Base-by-base conservation (phyloP, 331 rosid species). In the Dryas integrifolia region DNA sequence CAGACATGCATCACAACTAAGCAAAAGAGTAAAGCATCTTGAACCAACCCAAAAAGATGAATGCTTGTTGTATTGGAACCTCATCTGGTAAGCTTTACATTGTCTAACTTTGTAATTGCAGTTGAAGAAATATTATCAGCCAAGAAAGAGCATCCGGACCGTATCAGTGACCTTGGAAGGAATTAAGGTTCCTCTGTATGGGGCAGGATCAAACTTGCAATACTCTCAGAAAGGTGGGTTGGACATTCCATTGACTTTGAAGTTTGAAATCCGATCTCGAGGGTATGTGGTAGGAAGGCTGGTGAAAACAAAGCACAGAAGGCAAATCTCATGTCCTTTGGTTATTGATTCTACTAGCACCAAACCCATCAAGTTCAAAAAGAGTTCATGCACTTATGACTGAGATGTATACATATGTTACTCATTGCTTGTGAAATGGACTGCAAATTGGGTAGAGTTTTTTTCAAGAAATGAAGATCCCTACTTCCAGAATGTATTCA, bases 81-180 rank as follows among this genome's bases (percentile, higher is more conserved):
- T 43, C 41, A 18, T 62, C 49, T n/a, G 49, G 41, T 14, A 67
- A 50, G 30, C 64, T 43, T 75, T 13, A 11, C 39, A 12, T 15
- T 65, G 45, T 39, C 49, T 16, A 40, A 16, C 49, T 74, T 40
- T 72, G 49, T 71, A 48, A 9, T 64, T 81, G 82, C 87, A 95
- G 97, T 78, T 89, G 77, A 88, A 82, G 85, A 91, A 91, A 76
- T 81, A 88, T 76, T 89, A 84, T 77, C 96, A 92, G 69, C 98
- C 97, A 55, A 83, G 97, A 75, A 89, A 87, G 55, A 91, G 98
- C 78, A 78, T 72, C 70, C 73, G 92, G 5, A 72, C 58, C 3
- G 90, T 89, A 15, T 52, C 81, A 73, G 93, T 95, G 76, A 88
- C 80, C 69, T 46, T 95, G 66, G 83, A 65, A 79, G 98, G 98